Base-by-base conservation (phyloP, 225 moss, liverwort and hornwort species). In the Pleurozium schreberi region DNA sequence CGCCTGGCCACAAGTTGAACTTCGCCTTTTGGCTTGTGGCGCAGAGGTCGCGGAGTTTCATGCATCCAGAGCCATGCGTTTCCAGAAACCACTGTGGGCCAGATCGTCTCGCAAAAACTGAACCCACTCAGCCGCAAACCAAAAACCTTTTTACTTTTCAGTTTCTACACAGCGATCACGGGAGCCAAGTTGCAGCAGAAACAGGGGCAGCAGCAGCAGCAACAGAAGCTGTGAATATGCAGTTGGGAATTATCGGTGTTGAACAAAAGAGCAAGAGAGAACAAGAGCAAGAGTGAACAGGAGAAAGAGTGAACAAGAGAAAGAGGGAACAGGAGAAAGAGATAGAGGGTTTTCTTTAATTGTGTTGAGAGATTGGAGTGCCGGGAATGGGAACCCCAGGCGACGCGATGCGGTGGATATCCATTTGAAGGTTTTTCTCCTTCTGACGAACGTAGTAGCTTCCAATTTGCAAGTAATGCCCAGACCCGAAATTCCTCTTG, bases 1-100 rank as follows among this genome's bases (percentile, higher is more conserved):
- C 73, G 80, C 67, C 60, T 76, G 82, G 86, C 91, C 88, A 91
- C 91, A 91, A 86, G 88, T n/a, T n/a, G n/a, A n/a, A n/a, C 81
- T 88, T 14, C 9, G 57, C 55, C 80, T 65, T 66, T 75, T 65
- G 57, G 76, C 71, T 79, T 22, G 86, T 83, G 86, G 89, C 84
- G 61, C 73, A 64, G 62, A 14, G 63, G 85, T 30, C 68, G 76
- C 69, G 87, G 82, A 76, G 76, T 81, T 80, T 66, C 59, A 79
- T 28, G 87, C 88, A 57, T 60, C 52, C 89, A 73, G 80, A 40
- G 89, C 89, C 91, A 91, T 84, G 91, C 22, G 60, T 84, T 84
- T 65, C 34, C 40, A 22, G 26, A 14, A 17, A 25, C 45, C 38
- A 45, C 8, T 80, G 85, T 85, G 86, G 84, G 85, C 70, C 90